A percentile compares a stretch with the other conserved stretches of the same genome.
These are phyloP conservation scores for Ananas comosus DNA, from an alignment of 176 grass and related monocot genomes.

Conservation along the genomic window DNA sequence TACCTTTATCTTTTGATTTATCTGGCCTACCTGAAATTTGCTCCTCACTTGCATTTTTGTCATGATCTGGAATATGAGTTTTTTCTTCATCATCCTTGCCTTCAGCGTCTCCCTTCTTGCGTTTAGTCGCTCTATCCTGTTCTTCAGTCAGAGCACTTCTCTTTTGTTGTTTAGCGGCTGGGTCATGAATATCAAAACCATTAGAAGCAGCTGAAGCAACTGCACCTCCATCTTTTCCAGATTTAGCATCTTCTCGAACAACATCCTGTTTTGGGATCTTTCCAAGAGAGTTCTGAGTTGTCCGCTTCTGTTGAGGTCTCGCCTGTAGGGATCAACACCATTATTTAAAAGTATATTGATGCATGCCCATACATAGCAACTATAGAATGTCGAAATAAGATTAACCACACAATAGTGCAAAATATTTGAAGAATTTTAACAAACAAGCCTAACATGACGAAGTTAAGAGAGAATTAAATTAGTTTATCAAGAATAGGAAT, in stretches of 20 bases:
- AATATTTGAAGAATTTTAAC: background rate
- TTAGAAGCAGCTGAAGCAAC: constrained; percentile 27
- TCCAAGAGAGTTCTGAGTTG: constrained; percentile 33
- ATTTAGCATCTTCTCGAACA: constrained; percentile 57
- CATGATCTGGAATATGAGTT: constrained; percentile 45
- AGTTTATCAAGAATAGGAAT: background rate
- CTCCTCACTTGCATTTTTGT: constrained; percentile 44
- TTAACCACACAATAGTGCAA: background rate
- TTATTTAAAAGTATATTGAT: background rate
- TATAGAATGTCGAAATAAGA: background rate
- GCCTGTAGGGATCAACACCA: constrained; percentile 32
- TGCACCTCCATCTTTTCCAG: constrained; percentile 49
- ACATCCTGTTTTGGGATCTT: constrained; percentile 63
- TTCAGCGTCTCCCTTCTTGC: constrained; percentile 71
- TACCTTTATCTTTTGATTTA: constrained; percentile 47
- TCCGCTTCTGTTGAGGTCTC: constrained; percentile 54
- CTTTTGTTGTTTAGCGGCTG: constrained; percentile 55
- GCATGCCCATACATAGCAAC: background rate
- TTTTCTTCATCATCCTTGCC: constrained; percentile 44
- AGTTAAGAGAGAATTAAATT: background rate
- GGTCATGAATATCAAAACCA: constrained; percentile 35
- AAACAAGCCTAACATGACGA: background rate
- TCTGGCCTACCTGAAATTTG: constrained; percentile 37
- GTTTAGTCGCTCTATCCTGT: constrained; percentile 65
- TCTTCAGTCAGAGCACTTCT: constrained; percentile 45